These are phyloP conservation scores for Eucalyptus cladocalyx DNA, from an alignment of 345 rosid genomes.

Conservation along the genomic window DNA sequence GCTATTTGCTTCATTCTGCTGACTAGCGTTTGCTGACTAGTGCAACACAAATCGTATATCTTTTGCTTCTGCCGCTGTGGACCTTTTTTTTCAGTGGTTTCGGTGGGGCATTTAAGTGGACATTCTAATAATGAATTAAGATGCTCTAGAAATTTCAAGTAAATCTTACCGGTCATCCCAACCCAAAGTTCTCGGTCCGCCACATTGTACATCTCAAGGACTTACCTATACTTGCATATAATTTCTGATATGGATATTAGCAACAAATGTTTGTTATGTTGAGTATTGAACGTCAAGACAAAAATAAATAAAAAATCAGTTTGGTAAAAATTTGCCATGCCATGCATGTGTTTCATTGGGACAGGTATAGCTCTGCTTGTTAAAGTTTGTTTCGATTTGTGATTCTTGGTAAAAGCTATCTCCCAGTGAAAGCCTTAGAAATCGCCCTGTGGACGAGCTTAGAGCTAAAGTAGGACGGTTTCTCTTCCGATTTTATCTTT, in stretches of 20 bases:
- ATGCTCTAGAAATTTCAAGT: neutral
- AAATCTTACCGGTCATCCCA: neutral
- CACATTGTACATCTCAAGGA: neutral
- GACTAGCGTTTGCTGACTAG: neutral
- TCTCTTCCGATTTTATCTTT: neutral
- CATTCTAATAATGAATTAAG: neutral
- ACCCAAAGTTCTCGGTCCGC: neutral
- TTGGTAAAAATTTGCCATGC: neutral
- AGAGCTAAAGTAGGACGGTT: slow-evolving; percentile 16
- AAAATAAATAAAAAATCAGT: neutral
- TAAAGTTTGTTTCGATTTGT: slow-evolving; percentile 61
- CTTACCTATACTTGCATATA: no score
- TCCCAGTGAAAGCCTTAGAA: slow-evolving; percentile 33
- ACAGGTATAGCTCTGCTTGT: slow-evolving; percentile 51
- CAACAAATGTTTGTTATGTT: neutral
- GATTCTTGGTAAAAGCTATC: slow-evolving; percentile 44
- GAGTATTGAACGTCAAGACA: neutral
- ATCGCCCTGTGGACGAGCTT: slow-evolving; percentile 43
- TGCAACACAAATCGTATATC: neutral
- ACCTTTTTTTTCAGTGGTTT: neutral
- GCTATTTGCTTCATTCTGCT: neutral
- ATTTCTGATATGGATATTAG: neutral
- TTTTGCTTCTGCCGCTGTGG: neutral
- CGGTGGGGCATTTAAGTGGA: neutral
- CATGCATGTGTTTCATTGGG: neutral